Percentiles rank a stretch among this genome's conserved stretches.
Conservation (phyloP, 306 rosid genomes). For the Sphenostylis stenocarpa region DNA sequence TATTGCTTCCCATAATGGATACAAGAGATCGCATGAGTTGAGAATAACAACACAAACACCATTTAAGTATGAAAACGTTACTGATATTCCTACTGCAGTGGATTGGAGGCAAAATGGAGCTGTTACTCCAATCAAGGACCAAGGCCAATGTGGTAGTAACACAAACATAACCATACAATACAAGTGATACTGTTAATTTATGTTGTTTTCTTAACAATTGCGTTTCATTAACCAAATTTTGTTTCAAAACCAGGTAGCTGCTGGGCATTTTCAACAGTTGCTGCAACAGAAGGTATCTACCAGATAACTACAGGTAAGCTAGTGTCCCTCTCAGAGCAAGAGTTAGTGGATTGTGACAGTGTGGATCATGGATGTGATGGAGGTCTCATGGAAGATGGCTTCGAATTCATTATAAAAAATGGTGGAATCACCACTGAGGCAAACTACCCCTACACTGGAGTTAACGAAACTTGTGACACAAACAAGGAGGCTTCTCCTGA, state of each 20-base stretch:
- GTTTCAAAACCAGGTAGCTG: constrained; percentile 20
- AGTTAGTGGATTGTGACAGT: not conserved
- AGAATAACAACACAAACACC: too few species aligned
- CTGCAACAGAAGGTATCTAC: constrained; percentile 28
- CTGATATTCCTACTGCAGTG: too few species aligned
- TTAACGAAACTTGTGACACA: constrained; percentile 22
- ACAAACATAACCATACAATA: too few species aligned
- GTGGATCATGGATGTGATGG: constrained; percentile 34
- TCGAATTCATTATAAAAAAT: constrained; percentile 33
- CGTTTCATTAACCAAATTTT: not conserved
- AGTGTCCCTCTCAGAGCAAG: constrained; percentile 20
- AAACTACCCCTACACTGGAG: constrained; percentile 36
- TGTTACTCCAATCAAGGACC: too few species aligned
- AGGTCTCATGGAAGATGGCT: constrained; percentile 38
- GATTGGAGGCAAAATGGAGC: too few species aligned
- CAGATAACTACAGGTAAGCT: constrained; percentile 13
- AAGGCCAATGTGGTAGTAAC: too few species aligned
- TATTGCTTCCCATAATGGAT: too few species aligned
- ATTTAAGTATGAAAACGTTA: too few species aligned
- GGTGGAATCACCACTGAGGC: constrained; percentile 38
- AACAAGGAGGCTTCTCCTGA: not conserved
- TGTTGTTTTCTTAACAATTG: too few species aligned
- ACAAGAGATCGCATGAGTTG: too few species aligned
- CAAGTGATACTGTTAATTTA: too few species aligned
- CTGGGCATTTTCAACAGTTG: constrained; percentile 9